phyloP scores from a whole-genome alignment of 768 basidiomycete species.

The Pleurotus tuber-regium region DNA sequence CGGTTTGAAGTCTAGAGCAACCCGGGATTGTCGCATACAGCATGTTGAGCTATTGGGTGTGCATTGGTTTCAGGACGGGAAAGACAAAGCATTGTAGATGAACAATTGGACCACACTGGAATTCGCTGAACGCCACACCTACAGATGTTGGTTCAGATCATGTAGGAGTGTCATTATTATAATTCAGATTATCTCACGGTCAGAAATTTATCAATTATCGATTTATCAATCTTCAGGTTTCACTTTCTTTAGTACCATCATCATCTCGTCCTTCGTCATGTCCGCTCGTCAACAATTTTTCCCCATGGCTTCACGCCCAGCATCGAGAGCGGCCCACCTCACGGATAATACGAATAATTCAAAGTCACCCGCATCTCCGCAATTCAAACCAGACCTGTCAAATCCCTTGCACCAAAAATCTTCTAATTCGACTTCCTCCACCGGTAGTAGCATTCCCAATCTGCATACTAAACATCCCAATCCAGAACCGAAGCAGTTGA shows the following conservation, averaged over 20 bases:
- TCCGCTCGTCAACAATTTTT: slow-evolving; percentile 12
- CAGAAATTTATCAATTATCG: not conserved
- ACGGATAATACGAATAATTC: not conserved
- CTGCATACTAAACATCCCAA: slow-evolving; percentile 6
- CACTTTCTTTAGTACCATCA: not conserved
- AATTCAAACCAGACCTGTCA: slow-evolving; percentile 8
- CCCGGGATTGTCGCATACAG: no score
- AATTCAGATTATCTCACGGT: not conserved
- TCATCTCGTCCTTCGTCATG: not conserved
- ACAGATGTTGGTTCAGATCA: no score
- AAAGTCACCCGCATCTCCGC: not conserved
- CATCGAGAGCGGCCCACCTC: slow-evolving; percentile 5
- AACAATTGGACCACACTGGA: no score
- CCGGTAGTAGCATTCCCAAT: not conserved
- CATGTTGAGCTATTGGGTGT: no score
- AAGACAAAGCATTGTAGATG: no score
- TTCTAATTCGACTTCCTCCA: not conserved
- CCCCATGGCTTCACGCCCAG: slow-evolving; percentile 7
- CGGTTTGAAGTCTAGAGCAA: no score
- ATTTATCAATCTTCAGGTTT: not conserved
- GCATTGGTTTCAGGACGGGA: no score
- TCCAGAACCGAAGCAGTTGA: slow-evolving; percentile 1
- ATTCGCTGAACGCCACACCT: no score
- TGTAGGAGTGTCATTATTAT: no score
- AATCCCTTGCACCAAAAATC: slow-evolving; percentile 12